These are phyloP conservation scores for Leccinum truebloodii DNA, from an alignment of 768 basidiomycete genomes.

Conservation along the genomic window DNA sequence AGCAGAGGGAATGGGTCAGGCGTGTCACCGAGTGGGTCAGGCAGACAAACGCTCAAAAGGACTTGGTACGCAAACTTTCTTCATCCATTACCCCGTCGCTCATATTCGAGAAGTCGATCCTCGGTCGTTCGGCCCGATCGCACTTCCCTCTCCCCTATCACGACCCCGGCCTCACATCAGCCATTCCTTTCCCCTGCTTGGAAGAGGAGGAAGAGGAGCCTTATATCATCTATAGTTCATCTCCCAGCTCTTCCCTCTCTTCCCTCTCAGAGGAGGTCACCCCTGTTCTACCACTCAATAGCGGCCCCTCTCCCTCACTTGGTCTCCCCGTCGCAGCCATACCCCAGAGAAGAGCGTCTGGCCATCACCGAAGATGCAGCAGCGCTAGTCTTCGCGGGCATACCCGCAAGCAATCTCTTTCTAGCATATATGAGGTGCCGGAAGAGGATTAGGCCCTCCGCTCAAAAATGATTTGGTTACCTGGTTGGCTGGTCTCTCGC, in stretches of 20 bases:
- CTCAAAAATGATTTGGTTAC: not conserved
- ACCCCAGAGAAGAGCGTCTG: slow-evolving; percentile 20
- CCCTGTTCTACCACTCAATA: slow-evolving; percentile 25
- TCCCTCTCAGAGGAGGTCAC: slow-evolving; percentile 34
- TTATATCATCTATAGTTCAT: slow-evolving; percentile 36
- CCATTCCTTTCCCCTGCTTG: slow-evolving; percentile 26
- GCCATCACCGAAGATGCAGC: slow-evolving; percentile 33
- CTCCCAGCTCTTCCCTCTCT: slow-evolving; percentile 34
- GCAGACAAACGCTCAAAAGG: slow-evolving; percentile 31
- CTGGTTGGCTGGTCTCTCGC: slow-evolving; percentile 24
- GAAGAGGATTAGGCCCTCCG: slow-evolving; percentile 28
- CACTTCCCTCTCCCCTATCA: slow-evolving; percentile 10
- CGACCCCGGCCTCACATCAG: slow-evolving; percentile 18
- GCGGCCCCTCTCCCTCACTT: slow-evolving; percentile 15
- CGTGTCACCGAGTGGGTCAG: slow-evolving; percentile 41
- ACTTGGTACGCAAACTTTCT: slow-evolving; percentile 13
- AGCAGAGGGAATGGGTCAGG: slow-evolving; percentile 45
- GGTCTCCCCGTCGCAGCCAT: slow-evolving; percentile 2
- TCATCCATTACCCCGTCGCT: not conserved
- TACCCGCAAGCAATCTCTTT: slow-evolving; percentile 32
- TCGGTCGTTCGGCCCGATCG: slow-evolving; percentile 19
- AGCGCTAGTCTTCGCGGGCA: slow-evolving; percentile 35
- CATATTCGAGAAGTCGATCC: slow-evolving; percentile 15
- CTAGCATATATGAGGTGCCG: slow-evolving; percentile 35
- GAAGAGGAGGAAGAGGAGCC: slow-evolving; percentile 36